These are phyloP conservation scores for Ustulina deusta DNA, from an alignment of 2,329 filamentous ascomycete genomes.

Conservation along the genomic window DNA sequence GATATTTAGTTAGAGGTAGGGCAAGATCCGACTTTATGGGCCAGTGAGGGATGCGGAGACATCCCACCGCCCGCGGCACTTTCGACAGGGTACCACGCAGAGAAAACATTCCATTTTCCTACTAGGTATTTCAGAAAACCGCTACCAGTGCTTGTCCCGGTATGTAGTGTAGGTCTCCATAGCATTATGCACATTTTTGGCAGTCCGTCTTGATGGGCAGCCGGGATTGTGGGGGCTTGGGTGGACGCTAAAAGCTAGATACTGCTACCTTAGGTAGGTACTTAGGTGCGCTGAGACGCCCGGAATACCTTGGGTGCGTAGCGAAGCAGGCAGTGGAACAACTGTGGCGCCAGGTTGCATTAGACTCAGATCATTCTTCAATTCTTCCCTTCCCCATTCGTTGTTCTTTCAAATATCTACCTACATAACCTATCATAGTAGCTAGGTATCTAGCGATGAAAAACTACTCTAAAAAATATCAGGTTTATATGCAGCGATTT, in stretches of 20 bases:
- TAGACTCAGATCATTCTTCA: too few species aligned
- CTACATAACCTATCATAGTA: too few species aligned
- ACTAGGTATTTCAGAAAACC: conserved; percentile 22
- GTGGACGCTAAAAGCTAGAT: conserved; percentile 5
- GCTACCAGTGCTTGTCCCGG: neutral
- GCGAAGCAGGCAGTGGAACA: neutral
- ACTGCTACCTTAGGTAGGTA: neutral
- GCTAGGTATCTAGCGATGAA: too few species aligned
- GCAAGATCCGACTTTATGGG: conserved; percentile 8
- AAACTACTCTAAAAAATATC: neutral
- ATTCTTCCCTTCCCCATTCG: too few species aligned
- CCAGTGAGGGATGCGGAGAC: conserved; percentile 21
- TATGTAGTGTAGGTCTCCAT: conserved; percentile 8
- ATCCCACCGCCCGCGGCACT: neutral
- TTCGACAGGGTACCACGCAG: too few species aligned
- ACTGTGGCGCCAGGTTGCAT: too few species aligned
- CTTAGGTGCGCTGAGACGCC: neutral
- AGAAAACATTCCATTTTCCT: neutral
- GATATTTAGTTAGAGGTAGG: neutral
- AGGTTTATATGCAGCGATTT: neutral
- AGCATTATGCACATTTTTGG: conserved; percentile 28
- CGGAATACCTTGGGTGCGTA: too few species aligned
- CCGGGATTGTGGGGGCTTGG: conserved; percentile 13
- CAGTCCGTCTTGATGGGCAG: conserved; percentile 12
- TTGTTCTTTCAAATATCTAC: too few species aligned